Conservation (phyloP, 768 basidiomycete species). For the Phylloporus rhodoxanthus region DNA sequence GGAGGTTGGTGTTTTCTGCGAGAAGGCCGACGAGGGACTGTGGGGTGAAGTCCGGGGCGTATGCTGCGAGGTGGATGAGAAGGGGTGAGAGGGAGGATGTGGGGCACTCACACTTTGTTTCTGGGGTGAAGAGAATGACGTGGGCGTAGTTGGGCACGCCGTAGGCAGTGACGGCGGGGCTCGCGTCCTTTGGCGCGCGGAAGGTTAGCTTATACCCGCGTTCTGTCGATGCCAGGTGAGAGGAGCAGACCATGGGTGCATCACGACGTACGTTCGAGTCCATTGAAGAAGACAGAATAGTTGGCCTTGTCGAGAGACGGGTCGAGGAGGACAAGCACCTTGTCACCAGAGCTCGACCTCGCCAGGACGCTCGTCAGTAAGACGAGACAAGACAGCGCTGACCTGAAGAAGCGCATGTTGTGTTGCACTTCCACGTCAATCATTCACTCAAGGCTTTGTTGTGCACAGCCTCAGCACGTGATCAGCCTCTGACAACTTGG, state of each 20-base stretch:
- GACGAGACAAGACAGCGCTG: constrained; percentile 27
- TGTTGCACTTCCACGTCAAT: constrained; percentile 18
- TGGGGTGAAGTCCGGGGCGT: constrained; percentile 71
- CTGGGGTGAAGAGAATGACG: constrained; percentile 80
- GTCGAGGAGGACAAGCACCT: constrained; percentile 82
- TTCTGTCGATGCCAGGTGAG: constrained; percentile 37
- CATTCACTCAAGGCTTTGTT: constrained; percentile 9
- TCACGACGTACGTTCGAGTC: constrained; percentile 56
- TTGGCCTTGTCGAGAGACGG: constrained; percentile 55
- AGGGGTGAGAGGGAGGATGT: neutral
- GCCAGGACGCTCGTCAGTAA: constrained; percentile 34
- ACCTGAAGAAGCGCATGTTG: constrained; percentile 26
- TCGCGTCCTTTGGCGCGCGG: constrained; percentile 71
- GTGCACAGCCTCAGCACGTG: constrained; percentile 19
- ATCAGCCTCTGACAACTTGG: constrained; percentile 2
- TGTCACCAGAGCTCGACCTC: constrained; percentile 74
- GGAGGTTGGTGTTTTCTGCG: constrained; percentile 69
- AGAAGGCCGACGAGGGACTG: constrained; percentile 73
- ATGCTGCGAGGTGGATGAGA: constrained; percentile 37
- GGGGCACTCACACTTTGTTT: constrained; percentile 63
- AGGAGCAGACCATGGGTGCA: neutral
- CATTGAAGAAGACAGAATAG: constrained; percentile 79
- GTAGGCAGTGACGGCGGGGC: constrained; percentile 60
- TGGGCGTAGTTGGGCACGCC: constrained; percentile 77
- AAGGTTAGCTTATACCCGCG: constrained; percentile 85